These are phyloP conservation scores for Tuber borchii DNA, from an alignment of 495 filamentous ascomycete genomes.

Conservation along the genomic window DNA sequence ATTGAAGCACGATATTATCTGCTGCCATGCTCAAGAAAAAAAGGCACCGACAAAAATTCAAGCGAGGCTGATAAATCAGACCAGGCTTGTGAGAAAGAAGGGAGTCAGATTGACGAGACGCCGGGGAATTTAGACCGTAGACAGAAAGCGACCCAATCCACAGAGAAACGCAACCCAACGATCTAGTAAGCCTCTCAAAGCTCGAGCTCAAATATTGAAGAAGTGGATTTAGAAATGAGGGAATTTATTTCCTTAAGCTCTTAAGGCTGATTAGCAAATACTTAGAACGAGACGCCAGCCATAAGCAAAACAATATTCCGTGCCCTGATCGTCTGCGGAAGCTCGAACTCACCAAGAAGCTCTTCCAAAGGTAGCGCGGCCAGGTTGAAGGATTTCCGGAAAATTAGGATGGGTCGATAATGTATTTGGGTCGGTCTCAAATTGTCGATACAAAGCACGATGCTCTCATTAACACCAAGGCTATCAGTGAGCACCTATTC, in stretches of 20 bases:
- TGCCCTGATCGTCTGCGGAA: conserved; percentile 27
- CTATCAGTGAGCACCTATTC: not conserved
- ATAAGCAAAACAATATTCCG: conserved; percentile 27
- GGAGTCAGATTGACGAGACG: conserved; percentile 23
- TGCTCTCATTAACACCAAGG: conserved; percentile 2
- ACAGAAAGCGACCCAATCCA: conserved; percentile 22
- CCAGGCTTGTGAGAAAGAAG: conserved; percentile 28
- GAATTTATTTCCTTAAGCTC: conserved; percentile 3
- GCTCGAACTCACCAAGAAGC: conserved; percentile 29
- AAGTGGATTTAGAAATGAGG: conserved; percentile 11
- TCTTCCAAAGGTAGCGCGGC: conserved; percentile 32
- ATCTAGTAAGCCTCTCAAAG: conserved; percentile 14
- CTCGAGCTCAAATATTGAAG: conserved; percentile 23
- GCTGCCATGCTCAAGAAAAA: conserved; percentile 37
- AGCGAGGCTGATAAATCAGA: conserved; percentile 32
- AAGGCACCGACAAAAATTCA: conserved; percentile 19
- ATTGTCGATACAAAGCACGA: not conserved
- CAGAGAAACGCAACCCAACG: conserved; percentile 29
- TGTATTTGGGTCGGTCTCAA: not conserved
- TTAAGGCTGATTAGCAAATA: conserved; percentile 21
- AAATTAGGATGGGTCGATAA: conserved; percentile 34
- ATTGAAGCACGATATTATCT: conserved; percentile 34
- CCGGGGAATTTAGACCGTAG: not conserved
- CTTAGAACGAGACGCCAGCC: conserved; percentile 22
- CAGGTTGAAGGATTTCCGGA: conserved; percentile 32